These are phyloP conservation scores for Alternaria viburni DNA, from an alignment of 2,329 filamentous ascomycete species.

Conservation along the genomic window DNA sequence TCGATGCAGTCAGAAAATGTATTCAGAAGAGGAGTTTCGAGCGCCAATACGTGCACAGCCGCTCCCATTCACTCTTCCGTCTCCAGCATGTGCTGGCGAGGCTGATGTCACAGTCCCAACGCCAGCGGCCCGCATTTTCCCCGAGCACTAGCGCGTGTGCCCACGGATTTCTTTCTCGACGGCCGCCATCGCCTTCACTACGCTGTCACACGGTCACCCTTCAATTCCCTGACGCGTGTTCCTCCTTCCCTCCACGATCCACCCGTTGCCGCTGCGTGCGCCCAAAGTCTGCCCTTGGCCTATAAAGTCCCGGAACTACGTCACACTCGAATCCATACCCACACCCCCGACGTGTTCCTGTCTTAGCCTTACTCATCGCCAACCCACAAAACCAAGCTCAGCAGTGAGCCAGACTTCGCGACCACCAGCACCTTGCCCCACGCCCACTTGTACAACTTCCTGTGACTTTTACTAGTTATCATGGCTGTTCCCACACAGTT, in stretches of 20 bases:
- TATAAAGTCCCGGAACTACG: conserved; percentile 30
- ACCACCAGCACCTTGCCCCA: conserved; percentile 40
- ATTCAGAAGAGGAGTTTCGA: neutral
- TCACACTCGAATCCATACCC: conserved; percentile 28
- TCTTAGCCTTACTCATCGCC: conserved; percentile 39
- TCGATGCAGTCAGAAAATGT: neutral
- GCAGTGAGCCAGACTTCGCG: conserved; percentile 38
- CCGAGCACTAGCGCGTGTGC: conserved; percentile 28
- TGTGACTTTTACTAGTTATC: conserved; percentile 93
- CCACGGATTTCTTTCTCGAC: conserved; percentile 29
- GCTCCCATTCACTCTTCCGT: neutral
- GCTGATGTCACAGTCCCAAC: conserved; percentile 16
- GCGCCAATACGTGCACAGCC: neutral
- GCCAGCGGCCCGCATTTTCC: conserved; percentile 28
- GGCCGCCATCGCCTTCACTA: conserved; percentile 11
- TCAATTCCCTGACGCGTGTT: conserved; percentile 29
- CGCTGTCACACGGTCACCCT: conserved; percentile 31
- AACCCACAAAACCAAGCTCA: conserved; percentile 25
- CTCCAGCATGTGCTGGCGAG: neutral
- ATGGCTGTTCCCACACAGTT: conserved; percentile 95
- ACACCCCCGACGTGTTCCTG: conserved; percentile 35
- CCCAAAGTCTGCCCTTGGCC: conserved; percentile 37
- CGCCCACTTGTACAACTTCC: conserved; percentile 45
- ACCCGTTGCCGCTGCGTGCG: conserved; percentile 42
- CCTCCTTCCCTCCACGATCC: conserved; percentile 17